phyloP scores from a whole-genome alignment of 345 rosid species.

The Melaleuca alternifolia region DNA sequence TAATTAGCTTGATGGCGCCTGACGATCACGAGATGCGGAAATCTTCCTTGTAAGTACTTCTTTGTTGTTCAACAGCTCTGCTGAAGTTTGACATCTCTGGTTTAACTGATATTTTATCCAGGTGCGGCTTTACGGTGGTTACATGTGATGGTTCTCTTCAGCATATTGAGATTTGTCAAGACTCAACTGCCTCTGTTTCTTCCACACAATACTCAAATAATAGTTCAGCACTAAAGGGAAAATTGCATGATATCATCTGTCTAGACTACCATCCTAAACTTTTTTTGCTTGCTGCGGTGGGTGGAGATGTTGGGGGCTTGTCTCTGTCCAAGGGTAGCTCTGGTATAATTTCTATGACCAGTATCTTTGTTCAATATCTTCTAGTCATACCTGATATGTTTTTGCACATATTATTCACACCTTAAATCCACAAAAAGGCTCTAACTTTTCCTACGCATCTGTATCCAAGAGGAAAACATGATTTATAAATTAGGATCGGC shows the following conservation, averaged over 20 bases:
- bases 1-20: constrained; percentile 53
- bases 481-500: not conserved
- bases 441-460: not conserved
- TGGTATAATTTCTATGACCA: constrained; percentile 30
- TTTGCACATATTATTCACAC: not conserved
- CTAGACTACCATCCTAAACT: constrained; percentile 53
- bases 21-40: constrained; percentile 28
- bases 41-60: constrained; percentile 57
- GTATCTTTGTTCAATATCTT: not conserved
- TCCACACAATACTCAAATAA: constrained; percentile 23
- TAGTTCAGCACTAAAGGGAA: constrained; percentile 27
- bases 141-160: constrained; percentile 70
- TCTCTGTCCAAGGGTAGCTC: constrained; percentile 24
- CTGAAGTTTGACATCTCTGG: not conserved
- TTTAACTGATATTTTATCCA: constrained; percentile 19
- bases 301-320: constrained; percentile 33
- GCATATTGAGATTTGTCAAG: constrained; percentile 56
- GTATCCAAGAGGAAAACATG: not conserved
- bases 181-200: constrained; percentile 51
- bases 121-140: constrained; percentile 61
- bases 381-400: not conserved
- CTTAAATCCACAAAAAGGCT: not conserved
- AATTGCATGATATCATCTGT: constrained; percentile 68
- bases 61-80: not conserved
- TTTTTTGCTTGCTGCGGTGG: constrained; percentile 53